Percentiles rank a stretch among this genome's conserved stretches.
These are phyloP conservation scores for Colletotrichum sojae DNA, from an alignment of 2,329 filamentous ascomycete species.

Conservation along the genomic window DNA sequence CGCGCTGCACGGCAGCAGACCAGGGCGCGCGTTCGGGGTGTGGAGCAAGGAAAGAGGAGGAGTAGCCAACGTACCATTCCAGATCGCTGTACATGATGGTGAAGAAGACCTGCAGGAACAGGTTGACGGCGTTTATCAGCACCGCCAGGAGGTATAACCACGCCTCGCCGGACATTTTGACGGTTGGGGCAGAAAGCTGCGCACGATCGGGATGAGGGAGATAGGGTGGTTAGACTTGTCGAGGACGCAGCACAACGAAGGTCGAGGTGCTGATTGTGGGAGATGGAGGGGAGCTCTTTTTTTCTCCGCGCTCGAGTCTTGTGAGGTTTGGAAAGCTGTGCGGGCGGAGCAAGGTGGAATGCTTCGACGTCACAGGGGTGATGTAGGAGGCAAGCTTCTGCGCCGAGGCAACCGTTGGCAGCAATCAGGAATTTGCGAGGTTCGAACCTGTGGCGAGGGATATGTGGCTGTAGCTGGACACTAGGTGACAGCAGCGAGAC, in stretches of 20 bases:
- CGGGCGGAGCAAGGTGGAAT: constrained; percentile 34
- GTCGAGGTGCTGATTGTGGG: constrained; percentile 30
- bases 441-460: neutral
- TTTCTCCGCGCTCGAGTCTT: constrained; percentile 21
- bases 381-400: constrained; percentile 33
- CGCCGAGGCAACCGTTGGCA: constrained; percentile 23
- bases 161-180: constrained; percentile 92
- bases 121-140: constrained; percentile 99
- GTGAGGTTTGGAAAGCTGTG: constrained; percentile 30
- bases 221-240: constrained; percentile 5
- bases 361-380: constrained; percentile 40
- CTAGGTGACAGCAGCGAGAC: neutral
- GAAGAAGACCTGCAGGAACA: constrained; percentile 99
- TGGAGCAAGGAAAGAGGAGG: no score
- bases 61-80: constrained; percentile 83
- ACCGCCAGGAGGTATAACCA: constrained; percentile 99
- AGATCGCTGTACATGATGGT: constrained; percentile 99
- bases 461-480: constrained; percentile 19
- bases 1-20: neutral
- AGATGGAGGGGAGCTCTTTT: constrained; percentile 18
- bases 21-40: neutral
- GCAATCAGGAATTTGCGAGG: constrained; percentile 14
- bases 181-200: constrained; percentile 38
- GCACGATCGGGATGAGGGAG: constrained; percentile 24
- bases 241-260: constrained; percentile 1